Conservation (phyloP, 163 green algal species). For the Prototheca stagnorum region DNA sequence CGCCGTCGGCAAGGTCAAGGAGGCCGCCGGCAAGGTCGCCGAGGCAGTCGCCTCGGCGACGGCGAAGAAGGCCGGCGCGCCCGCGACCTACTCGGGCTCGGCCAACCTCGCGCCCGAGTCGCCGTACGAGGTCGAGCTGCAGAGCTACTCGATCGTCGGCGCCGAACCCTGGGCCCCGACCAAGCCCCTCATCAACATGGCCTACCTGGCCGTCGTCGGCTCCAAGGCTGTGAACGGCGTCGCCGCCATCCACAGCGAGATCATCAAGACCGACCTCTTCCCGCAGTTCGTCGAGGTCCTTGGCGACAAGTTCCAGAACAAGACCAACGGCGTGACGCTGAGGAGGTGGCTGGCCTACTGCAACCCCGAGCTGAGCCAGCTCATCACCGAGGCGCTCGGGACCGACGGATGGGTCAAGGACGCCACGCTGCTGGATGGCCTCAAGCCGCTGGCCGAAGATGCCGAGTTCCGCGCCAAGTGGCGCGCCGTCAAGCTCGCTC, state of each 20-base stretch:
- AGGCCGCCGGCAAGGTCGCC: no score
- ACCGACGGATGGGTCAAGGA: constrained; percentile 84
- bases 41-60: no score
- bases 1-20: no score
- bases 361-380: constrained; percentile 54
- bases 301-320: constrained; percentile 83
- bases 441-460: constrained; percentile 43
- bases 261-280: constrained; percentile 86
- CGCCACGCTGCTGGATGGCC: constrained; percentile 54
- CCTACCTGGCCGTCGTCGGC: constrained; percentile 81
- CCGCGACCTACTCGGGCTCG: no score
- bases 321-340: constrained; percentile 93
- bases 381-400: constrained; percentile 77
- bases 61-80: no score
- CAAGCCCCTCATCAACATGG: constrained; percentile 60
- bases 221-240: constrained; percentile 85
- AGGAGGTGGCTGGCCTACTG: constrained; percentile 97
- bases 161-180: constrained; percentile 40
- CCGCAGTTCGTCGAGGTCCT: constrained; percentile 78
- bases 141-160: constrained; percentile 91
- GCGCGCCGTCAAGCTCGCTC: constrained; percentile 55
- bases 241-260: constrained; percentile 87
- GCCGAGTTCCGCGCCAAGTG: constrained; percentile 67
- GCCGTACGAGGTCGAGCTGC: constrained; percentile 74
- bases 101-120: no score